These are phyloP conservation scores for Geranomyces michiganensis DNA, from an alignment of 192 early-diverging fungal genomes.

Conservation along the genomic window DNA sequence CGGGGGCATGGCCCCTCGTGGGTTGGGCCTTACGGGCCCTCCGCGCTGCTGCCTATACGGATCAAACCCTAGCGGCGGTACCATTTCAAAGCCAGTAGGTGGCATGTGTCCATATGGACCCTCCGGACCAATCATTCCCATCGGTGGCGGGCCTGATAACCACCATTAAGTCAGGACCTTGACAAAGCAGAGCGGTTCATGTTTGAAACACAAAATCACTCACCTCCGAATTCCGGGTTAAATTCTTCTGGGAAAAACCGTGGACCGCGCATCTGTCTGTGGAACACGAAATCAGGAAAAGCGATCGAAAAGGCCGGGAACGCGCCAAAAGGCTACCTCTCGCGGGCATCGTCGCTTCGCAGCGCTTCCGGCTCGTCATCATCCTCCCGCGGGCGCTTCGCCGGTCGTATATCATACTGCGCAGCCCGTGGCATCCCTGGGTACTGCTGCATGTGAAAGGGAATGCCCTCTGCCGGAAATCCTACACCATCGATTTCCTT, in stretches of 20 bases:
- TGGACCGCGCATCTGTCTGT: slow-evolving; percentile 21
- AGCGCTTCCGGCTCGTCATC: background rate
- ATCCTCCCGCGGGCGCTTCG: slow-evolving; percentile 1
- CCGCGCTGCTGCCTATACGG: background rate
- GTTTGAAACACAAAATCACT: no score
- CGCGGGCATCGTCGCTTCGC: slow-evolving; percentile 1
- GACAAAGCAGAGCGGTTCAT: no score
- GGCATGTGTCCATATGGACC: slow-evolving; percentile 24
- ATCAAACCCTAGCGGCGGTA: background rate
- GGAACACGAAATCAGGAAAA: no score
- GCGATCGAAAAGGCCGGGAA: background rate
- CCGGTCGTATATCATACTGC: background rate
- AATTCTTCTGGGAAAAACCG: slow-evolving; percentile 22
- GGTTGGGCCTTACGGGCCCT: background rate
- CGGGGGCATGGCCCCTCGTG: background rate
- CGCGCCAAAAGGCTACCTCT: background rate
- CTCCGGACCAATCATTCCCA: slow-evolving; percentile 16
- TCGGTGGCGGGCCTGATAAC: slow-evolving; percentile 13
- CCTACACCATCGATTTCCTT: slow-evolving; percentile 16
- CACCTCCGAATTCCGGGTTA: slow-evolving; percentile 14
- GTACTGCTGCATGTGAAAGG: background rate
- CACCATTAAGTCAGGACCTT: no score
- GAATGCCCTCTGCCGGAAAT: slow-evolving; percentile 15
- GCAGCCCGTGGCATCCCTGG: background rate
- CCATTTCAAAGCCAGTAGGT: background rate